Percentiles rank a stretch among this genome's conserved stretches.
phyloP scores from a whole-genome alignment of 2,329 filamentous ascomycete genomes.

The Penicillium sp. region DNA sequence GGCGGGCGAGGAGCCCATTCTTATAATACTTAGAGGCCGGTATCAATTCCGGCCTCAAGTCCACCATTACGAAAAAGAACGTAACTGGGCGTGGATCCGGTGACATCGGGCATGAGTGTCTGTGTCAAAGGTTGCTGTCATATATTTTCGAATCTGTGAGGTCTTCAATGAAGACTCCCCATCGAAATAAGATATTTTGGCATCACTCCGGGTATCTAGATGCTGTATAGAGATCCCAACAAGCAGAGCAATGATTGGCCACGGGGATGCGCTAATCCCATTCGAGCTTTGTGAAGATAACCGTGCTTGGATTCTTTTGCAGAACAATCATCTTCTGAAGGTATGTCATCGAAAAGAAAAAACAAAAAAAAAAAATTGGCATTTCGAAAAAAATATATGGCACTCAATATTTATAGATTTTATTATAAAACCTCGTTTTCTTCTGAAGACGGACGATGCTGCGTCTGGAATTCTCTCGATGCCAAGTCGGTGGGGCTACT shows the following conservation, averaged over 20 bases:
- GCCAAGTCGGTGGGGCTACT: slow-evolving; percentile 17
- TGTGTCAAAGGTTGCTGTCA: slow-evolving; percentile 5
- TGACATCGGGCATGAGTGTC: slow-evolving; percentile 14
- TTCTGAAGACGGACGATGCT: slow-evolving; percentile 13
- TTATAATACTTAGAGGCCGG: slow-evolving; percentile 44
- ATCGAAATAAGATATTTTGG: slow-evolving; percentile 6
- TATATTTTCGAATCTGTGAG: not conserved
- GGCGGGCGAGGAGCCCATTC: slow-evolving; percentile 31
- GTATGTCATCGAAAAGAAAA: too few species aligned
- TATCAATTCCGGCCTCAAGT: slow-evolving; percentile 43
- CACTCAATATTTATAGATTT: not conserved
- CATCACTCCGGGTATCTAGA: slow-evolving; percentile 12
- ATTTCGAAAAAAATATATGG: too few species aligned
- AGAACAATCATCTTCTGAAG: not conserved
- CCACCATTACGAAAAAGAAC: slow-evolving; percentile 37
- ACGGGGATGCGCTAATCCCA: slow-evolving; percentile 27
- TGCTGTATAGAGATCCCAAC: slow-evolving; percentile 28
- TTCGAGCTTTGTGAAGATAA: slow-evolving; percentile 12
- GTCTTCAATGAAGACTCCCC: not conserved
- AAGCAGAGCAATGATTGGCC: slow-evolving; percentile 25
- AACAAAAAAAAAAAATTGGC: too few species aligned
- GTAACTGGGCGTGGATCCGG: slow-evolving; percentile 23
- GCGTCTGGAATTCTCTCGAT: slow-evolving; percentile 18
- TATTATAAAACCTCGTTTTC: slow-evolving; percentile 2
- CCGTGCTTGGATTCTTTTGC: not conserved